Base-by-base conservation (phyloP, 75 land plant genomes). In the Selaginella tamariscina region DNA sequence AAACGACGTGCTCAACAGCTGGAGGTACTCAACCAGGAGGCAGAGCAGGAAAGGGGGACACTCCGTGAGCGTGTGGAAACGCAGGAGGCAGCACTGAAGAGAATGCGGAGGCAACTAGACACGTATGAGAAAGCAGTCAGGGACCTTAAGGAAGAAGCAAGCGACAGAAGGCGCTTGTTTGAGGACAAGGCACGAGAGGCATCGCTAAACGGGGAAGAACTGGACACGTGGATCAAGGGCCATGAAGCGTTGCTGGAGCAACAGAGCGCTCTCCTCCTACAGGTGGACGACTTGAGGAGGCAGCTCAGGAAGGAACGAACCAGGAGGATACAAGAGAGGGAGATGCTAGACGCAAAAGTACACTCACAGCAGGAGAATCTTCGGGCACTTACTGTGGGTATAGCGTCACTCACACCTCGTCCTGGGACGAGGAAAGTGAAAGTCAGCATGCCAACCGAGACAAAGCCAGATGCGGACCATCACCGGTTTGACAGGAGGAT, bases 241-340 rank as follows among this genome's bases (percentile, higher is more conserved):
- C 62, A 59, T 59, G 62, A 59, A 59, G 21, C 2, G 27, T 59
- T 59, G 62, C 62, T 59, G 8, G 21, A 21, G n/a, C 62, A 59
- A 59, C 62, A 59, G 26, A 5, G 27, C 23, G 5, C n/a, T 2
- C 21, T 59, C 9, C 23, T 59, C 8, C 8, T 21, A 9, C 23
- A 21, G 8, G 21, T 21, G 9, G 26, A 59, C 9, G 21, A 23
- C 62, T 26, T 59, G 21, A 59, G 21, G 23, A 27, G 26, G 26
- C 24, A 21, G 8, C 62, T 59, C 5, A 21, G 23, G 23, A 59
- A 8, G 21, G 62, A 59, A 23, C 23, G 26, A 59, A 27, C 62
- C 8, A 23, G 8, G 8, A 21, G 62, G 26, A 23, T 59, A 23
- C 5, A 59, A 8, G 62, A 59, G 23, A 21, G 23, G 21, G 18